Evolutionary conservation across 2,329 filamentous ascomycete genomes (phyloP), one percentile per base, ranked within the genome.

Genomic region (Penicillium sp.): DNA sequence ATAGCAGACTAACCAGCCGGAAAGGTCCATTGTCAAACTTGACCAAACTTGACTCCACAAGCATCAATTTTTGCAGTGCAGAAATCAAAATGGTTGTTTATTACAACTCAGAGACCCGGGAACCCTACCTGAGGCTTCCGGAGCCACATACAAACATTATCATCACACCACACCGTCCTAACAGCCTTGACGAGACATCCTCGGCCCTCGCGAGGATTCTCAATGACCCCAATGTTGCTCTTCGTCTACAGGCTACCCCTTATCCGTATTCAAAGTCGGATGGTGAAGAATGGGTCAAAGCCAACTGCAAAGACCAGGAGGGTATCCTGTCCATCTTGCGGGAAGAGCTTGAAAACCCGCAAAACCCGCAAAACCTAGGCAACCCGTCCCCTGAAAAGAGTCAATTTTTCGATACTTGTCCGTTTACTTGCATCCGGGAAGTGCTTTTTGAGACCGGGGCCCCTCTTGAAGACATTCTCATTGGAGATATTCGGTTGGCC

Each of bases 111-210:
- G 8, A 40, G 42, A 68, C 65, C 2, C 58, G 56, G n/a, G 71
- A 73, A 57, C 68, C 68, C 10, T 72, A 72, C 56, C 63, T 74
- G 17, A 68, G 65, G n/a, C 67, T 74, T 17, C 65, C 65, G 4
- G 57, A 62, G 5, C 71, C 72, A 15, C 64, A 63, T 19, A 54
- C 63, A 10, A 65, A 72, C 33, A 70, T 73, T 42, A 72, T 73
- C 56, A 63, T 74, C 58, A 73, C 72, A 13, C 68, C 69, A 33
- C 65, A 70, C 24, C 69, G 71, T 5, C 54, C 54, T 19, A 58
- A 59, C 57, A 53, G 47, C 37, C 40, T 57, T n/a, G 62, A 71
- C 38, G 58, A 70, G 26, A 42, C 57, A 3, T 28, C 56, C n/a
- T 13, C 62, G 10, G 6, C 54, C 4, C 13, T 30, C 15, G 40